phyloP scores from a whole-genome alignment of 768 basidiomycete species.

The Xerocomus spinulosus region DNA sequence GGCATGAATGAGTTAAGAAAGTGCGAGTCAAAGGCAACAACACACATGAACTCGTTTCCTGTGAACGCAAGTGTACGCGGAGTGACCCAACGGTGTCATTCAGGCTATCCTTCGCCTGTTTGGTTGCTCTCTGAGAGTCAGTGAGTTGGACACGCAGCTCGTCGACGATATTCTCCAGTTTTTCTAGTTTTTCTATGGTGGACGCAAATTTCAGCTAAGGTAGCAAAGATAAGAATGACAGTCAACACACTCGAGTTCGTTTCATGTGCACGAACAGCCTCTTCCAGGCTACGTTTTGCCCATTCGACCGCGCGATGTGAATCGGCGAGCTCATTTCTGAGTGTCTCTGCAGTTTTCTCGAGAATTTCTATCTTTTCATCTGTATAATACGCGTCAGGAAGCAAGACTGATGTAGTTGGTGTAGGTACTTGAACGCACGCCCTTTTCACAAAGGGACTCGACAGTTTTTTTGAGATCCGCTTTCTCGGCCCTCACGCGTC shows the following conservation, averaged over 20 bases:
- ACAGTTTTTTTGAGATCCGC: not conserved
- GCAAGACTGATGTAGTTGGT: not conserved
- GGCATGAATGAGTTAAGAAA: too few species aligned
- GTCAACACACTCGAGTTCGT: not conserved
- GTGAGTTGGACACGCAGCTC: too few species aligned
- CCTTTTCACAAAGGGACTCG: not conserved
- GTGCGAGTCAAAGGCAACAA: not conserved
- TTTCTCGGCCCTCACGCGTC: not conserved
- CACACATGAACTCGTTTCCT: not conserved
- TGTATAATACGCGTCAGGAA: not conserved
- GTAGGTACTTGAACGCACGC: not conserved
- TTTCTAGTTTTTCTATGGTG: not conserved
- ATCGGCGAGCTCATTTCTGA: not conserved
- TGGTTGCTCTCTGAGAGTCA: too few species aligned
- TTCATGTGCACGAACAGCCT: not conserved
- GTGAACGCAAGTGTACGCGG: too few species aligned
- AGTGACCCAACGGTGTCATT: too few species aligned
- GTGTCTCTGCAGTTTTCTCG: not conserved
- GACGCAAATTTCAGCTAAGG: not conserved
- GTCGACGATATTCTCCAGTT: not conserved
- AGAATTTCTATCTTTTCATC: not conserved
- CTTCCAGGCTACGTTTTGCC: not conserved
- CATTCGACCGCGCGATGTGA: not conserved
- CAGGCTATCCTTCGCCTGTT: too few species aligned
- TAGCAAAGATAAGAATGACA: not conserved